A percentile compares a stretch with the other conserved stretches of the same genome.
phyloP scores from a whole-genome alignment of 1,284 basidiomycete genomes.

The Athelia sp. region DNA sequence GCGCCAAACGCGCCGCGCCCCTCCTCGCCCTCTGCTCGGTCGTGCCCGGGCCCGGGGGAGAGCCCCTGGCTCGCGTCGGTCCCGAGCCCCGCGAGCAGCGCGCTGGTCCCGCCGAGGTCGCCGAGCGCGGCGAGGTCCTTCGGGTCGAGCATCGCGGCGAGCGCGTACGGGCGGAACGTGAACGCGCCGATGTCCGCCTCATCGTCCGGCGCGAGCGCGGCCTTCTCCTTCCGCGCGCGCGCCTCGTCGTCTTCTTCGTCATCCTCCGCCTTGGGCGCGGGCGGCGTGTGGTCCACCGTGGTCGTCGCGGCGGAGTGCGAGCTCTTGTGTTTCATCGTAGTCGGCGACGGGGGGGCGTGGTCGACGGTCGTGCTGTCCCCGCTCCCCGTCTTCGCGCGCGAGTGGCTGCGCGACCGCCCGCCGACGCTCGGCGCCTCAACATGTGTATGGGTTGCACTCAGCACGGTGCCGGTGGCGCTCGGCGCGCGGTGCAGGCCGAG shows the following conservation, averaged over 20 bases:
- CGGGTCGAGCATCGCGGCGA: slow-evolving; percentile 89
- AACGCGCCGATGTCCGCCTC: slow-evolving; percentile 66
- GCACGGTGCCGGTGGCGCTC: slow-evolving; percentile 26
- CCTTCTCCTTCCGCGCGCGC: slow-evolving; percentile 24
- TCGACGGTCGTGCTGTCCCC: background rate
- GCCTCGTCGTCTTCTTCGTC: slow-evolving; percentile 24
- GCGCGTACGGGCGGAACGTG: slow-evolving; percentile 63
- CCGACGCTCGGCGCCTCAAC: slow-evolving; percentile 27
- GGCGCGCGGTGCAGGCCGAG: slow-evolving; percentile 14
- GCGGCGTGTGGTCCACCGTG: slow-evolving; percentile 4
- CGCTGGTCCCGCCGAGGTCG: slow-evolving; percentile 70
- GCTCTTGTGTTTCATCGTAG: background rate
- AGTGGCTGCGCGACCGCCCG: slow-evolving; percentile 19
- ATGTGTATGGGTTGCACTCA: slow-evolving; percentile 24
- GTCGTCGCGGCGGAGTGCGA: background rate
- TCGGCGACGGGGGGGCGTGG: slow-evolving; percentile 6
- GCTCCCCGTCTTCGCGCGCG: slow-evolving; percentile 2
- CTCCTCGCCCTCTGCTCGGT: slow-evolving; percentile 16
- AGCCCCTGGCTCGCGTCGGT: slow-evolving; percentile 60
- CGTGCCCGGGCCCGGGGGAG: slow-evolving; percentile 42
- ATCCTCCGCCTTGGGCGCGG: slow-evolving; percentile 18
- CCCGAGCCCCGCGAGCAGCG: slow-evolving; percentile 72
- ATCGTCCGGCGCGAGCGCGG: slow-evolving; percentile 48
- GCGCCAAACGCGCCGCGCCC: slow-evolving; percentile 39
- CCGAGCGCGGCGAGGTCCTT: slow-evolving; percentile 71